Evolutionary conservation across 148 eudicot species (phyloP).

Genomic region (Linanthus parryae): DNA sequence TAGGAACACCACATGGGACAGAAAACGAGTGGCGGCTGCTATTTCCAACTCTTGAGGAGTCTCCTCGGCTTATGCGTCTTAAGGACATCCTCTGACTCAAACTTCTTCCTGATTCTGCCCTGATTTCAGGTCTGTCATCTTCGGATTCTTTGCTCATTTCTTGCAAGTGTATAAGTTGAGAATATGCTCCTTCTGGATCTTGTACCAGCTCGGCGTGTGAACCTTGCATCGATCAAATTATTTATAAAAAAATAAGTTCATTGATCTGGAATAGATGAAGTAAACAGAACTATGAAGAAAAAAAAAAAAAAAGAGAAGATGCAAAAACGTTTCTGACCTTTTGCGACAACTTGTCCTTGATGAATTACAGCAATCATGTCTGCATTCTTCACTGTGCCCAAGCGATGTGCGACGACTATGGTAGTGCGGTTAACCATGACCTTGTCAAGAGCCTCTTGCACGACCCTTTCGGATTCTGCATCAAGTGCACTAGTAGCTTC

Average conservation of each 20-base stretch:
- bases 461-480: slow-evolving; percentile 19
- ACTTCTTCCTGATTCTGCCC: slow-evolving; percentile 10
- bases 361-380: slow-evolving; percentile 15
- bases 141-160: slow-evolving; percentile 10
- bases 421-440: slow-evolving; percentile 16
- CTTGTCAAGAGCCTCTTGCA: slow-evolving; percentile 18
- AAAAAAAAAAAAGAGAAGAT: no score
- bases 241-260: neutral
- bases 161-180: slow-evolving; percentile 17
- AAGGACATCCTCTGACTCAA: slow-evolving; percentile 11
- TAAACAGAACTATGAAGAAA: neutral
- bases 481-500: slow-evolving; percentile 25
- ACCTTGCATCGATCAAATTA: no score
- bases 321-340: no score
- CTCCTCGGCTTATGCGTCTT: slow-evolving; percentile 1
- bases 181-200: slow-evolving; percentile 19
- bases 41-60: slow-evolving; percentile 14
- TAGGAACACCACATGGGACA: neutral
- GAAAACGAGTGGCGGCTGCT: slow-evolving; percentile 17
- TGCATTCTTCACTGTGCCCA: slow-evolving; percentile 16
- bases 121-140: slow-evolving; percentile 4
- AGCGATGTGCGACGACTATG: slow-evolving; percentile 14
- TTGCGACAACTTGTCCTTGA: slow-evolving; percentile 15
- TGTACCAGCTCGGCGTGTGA: slow-evolving; percentile 20
- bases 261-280: neutral